Evolutionary conservation across 805 yeast species (phyloP), one percentile per base, ranked within the genome.

Genomic region (Saturnispora sanitii): DNA sequence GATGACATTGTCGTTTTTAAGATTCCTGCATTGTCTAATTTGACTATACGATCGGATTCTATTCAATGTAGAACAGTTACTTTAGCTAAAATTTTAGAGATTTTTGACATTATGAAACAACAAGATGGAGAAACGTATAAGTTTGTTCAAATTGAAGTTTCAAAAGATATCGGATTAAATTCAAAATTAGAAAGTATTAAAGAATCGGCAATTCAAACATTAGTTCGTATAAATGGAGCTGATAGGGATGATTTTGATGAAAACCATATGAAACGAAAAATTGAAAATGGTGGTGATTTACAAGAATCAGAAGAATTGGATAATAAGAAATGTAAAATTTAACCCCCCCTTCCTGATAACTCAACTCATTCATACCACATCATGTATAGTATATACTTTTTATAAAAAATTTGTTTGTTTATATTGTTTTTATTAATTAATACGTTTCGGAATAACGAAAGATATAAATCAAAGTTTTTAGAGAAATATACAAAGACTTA

Each of bases 21-120:
- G 35, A 19, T 52, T 55, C 30, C 45, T 35, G 9, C 54, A 49
- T 41, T 44, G 54, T 26, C 45, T 39, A 46, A 52, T 28, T 45
- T 59, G 20, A 37, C 43, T 6, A 41, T 58, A 28, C 45, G 42
- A 26, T 61, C 60, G 23, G 59, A 58, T 40, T 52, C 45, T 23
- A 29, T 45, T 3, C 45, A 45, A 18, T 40, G 51, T 28, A 17
- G 30, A 8, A 41, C 44, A 7, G 15, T 50, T 6, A 44, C 39
- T 1, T 26, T 58, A 26, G 45, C 44, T n/a, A 57, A 51, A 21
- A 31, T 59, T 16, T 40, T 57, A 9, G 28, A 40, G 2, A 30
- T 51, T 2, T 55, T 52, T 44, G 39, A 37, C 6, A 35, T 40
- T 4, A 38, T 58, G 15, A 49, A 53, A 25, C 44, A 45, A 6